phyloP scores from a whole-genome alignment of 352 stramenopile genomes.

The Phytophthora aleatoria region DNA sequence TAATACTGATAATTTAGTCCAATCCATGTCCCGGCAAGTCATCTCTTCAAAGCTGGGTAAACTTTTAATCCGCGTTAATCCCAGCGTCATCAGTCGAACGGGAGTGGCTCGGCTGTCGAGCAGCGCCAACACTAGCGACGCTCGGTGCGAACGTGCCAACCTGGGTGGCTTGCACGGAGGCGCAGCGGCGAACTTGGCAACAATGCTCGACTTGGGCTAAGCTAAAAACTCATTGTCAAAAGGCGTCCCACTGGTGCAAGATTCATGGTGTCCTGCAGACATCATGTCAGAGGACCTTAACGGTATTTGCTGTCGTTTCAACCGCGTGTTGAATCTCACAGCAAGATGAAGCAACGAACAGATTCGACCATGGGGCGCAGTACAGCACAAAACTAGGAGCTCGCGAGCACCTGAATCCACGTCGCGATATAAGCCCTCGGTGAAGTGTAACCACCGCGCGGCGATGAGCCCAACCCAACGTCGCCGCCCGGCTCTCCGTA shows the following conservation, averaged over 20 bases:
- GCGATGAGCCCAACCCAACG: slow-evolving; percentile 23
- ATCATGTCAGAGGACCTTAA: slow-evolving; percentile 15
- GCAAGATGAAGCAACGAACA: neutral
- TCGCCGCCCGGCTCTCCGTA: slow-evolving; percentile 11
- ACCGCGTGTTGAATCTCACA: slow-evolving; percentile 17
- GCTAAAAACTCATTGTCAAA: too few relatives aligned
- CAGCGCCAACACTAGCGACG: too few relatives aligned
- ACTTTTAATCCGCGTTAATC: too few relatives aligned
- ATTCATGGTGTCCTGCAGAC: neutral
- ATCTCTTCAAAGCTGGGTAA: neutral
- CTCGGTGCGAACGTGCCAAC: too few relatives aligned
- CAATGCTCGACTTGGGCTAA: too few relatives aligned
- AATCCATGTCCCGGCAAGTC: neutral
- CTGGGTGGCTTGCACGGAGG: too few relatives aligned
- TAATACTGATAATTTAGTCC: slow-evolving; percentile 12
- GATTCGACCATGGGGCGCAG: slow-evolving; percentile 10
- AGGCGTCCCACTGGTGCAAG: slow-evolving; percentile 14
- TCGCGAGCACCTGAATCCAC: slow-evolving; percentile 6
- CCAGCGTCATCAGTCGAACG: too few relatives aligned
- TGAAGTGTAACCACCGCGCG: neutral
- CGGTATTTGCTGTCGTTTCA: slow-evolving; percentile 9
- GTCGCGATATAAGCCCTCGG: neutral
- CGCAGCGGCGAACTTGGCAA: too few relatives aligned
- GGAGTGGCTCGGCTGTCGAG: too few relatives aligned
- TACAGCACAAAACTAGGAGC: slow-evolving; percentile 1